Evolutionary conservation across 768 basidiomycete species (phyloP), one percentile per base, ranked within the genome.

Genomic region (Boletus subparvulus): DNA sequence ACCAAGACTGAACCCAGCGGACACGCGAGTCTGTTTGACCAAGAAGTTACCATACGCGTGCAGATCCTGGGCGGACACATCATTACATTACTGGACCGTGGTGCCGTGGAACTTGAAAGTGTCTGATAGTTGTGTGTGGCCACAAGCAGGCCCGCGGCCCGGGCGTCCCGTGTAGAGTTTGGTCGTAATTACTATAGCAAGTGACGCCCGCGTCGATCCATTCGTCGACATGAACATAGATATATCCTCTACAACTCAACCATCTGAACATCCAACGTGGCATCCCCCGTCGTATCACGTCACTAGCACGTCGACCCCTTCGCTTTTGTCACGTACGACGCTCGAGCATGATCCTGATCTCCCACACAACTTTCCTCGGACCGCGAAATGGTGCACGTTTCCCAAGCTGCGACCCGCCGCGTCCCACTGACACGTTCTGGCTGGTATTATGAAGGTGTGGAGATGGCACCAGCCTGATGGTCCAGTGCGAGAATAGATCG

Each of bases 401-500:
- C 6, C 9, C 24, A 46, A 21, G n/a, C 3, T 6, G 12, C 19
- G 26, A 46, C 41, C 2, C 13, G 17, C 21, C 24, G 21, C 42
- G 8, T 30, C 40, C 14, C 24, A 30, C 33, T 19, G 24, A 41
- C 28, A 4, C n/a, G 12, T 17, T 39, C 41, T 42, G 19, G 40
- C 14, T 6, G 45, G 42, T 30, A 45, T 19, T 26, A 24, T 19
- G 42, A 56, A 94, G 92, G 86, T 89, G 82, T 61, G 80, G 83
- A 13, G 92, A 94, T 63, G 92, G 90, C 0, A 83, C 86, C 3
- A 78, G 77, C 14, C 72, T 86, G 1, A 77, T 96, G 12, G 76
- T 82, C 0, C 83, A 87, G 37, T 86, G 84, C 61, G 92, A 96
- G 69, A 83, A 91, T 61, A 73, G 86, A 24, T 76, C 79, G 0